Conservation (phyloP, 2,329 filamentous ascomycete species). For the Penicillium sp. region DNA sequence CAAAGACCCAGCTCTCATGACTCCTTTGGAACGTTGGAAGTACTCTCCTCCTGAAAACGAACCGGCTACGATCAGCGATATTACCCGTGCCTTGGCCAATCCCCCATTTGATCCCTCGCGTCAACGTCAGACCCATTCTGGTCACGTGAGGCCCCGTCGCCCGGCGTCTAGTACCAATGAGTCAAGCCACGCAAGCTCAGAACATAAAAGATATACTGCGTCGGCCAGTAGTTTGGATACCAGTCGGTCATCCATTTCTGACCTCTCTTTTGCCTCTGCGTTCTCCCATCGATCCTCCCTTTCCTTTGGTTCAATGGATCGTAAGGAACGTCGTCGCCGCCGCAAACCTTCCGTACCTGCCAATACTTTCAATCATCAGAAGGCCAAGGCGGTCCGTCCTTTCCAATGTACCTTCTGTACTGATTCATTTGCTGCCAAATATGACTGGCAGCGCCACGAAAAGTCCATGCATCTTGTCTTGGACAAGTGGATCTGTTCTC, state of each 20-base stretch:
- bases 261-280: constrained; percentile 57
- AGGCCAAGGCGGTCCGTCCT: constrained; percentile 47
- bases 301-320: constrained; percentile 59
- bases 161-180: constrained; percentile 51
- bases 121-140: constrained; percentile 30
- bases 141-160: constrained; percentile 40
- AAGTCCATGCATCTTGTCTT: constrained; percentile 59
- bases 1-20: constrained; percentile 55
- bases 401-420: constrained; percentile 62
- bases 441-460: constrained; percentile 62
- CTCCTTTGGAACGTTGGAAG: constrained; percentile 69
- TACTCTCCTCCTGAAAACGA: constrained; percentile 70
- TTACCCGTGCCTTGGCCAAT: constrained; percentile 60
- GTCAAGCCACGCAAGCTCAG: constrained; percentile 55
- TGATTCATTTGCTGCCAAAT: constrained; percentile 59
- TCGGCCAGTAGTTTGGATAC: constrained; percentile 59
- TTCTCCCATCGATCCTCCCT: constrained; percentile 59
- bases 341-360: constrained; percentile 50
- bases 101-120: constrained; percentile 39
- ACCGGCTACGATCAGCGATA: constrained; percentile 65
- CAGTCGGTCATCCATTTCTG: constrained; percentile 55
- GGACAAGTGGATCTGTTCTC: constrained; percentile 63
- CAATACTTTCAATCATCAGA: constrained; percentile 43
- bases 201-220: constrained; percentile 51
- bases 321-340: constrained; percentile 60